Base-by-base conservation (phyloP, 2,329 filamentous ascomycete species). In the Aureobasidium sp. region DNA sequence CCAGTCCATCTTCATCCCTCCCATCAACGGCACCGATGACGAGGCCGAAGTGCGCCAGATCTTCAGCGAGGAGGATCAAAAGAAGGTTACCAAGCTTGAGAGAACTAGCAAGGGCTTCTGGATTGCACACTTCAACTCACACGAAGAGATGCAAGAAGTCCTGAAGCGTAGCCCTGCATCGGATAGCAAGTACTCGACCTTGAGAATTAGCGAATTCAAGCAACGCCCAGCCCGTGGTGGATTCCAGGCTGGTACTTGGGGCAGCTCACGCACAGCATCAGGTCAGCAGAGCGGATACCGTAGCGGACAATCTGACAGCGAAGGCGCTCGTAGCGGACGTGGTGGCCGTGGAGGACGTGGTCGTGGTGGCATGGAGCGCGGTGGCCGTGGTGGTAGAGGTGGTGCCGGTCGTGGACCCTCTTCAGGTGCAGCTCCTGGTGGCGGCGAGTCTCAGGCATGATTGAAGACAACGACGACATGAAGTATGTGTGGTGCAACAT, bases 1-100 rank as follows among this genome's bases (percentile, higher is more conserved):
- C 67, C 87, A 91, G 69, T 93, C 90, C 53, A 83, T 99, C 25
- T 99, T 97, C 74, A 86, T 99, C 64, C 90, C 89, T 77, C 64
- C 63, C 50, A 63, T 60, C n/a, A 63, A 62, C 39, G 63, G 62
- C 27, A 69, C 86, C 69, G 88, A 84, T 59, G 90, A 93, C 66
- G 90, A 96, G 36, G 49, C 59, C 9, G 89, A 92, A 64, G 88
- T 90, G 62, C 86, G 90, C 37, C 67, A 70, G 45, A 80, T 96
- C 29, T 93, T 99, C 71, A 80, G 85, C 1, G 86, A 94, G 13
- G 90, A 96, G 69, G 91, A 97, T 71, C 87, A 85, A 71, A 72
- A 83, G 36, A 97, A 95, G 78, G 90, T 97, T 66, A 75, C 84
- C 60, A 79, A 79, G 69, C 75, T 84, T 61, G 79, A 80, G 70